phyloP scores from a whole-genome alignment of 2,329 filamentous ascomycete species.

The Clarireedia sp. region DNA sequence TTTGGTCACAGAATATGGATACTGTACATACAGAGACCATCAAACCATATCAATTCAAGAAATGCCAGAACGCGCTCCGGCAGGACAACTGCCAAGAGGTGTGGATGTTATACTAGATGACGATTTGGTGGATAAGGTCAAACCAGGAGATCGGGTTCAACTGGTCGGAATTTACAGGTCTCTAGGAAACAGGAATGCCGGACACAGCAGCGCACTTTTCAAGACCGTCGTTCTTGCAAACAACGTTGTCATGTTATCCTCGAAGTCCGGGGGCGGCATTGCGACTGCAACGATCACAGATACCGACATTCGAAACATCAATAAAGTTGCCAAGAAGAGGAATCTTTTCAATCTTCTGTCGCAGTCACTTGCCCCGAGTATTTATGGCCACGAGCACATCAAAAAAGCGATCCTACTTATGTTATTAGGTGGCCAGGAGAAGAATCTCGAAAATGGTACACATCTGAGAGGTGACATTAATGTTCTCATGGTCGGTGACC shows the following conservation, averaged over 20 bases:
- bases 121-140: constrained; percentile 88
- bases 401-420: constrained; percentile 96
- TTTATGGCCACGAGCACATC: constrained; percentile 94
- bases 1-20: constrained; percentile 89
- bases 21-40: constrained; percentile 91
- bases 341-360: constrained; percentile 89
- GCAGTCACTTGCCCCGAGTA: constrained; percentile 90
- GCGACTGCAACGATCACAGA: constrained; percentile 90
- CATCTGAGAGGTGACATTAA: constrained; percentile 98
- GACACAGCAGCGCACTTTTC: constrained; percentile 85
- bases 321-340: constrained; percentile 91
- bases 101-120: constrained; percentile 97
- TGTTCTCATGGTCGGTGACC: constrained; percentile 97
- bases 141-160: constrained; percentile 92
- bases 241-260: constrained; percentile 88
- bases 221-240: constrained; percentile 91
- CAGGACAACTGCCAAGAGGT: constrained; percentile 86
- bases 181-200: constrained; percentile 87
- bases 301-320: constrained; percentile 96
- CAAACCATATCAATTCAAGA: constrained; percentile 98
- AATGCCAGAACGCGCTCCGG: constrained; percentile 95
- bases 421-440: constrained; percentile 93
- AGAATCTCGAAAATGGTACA: constrained; percentile 96
- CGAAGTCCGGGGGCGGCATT: constrained; percentile 90
- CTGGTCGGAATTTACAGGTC: constrained; percentile 95